Base-by-base conservation (phyloP, 352 stramenopile species). In the Phytophthora pistaciae region DNA sequence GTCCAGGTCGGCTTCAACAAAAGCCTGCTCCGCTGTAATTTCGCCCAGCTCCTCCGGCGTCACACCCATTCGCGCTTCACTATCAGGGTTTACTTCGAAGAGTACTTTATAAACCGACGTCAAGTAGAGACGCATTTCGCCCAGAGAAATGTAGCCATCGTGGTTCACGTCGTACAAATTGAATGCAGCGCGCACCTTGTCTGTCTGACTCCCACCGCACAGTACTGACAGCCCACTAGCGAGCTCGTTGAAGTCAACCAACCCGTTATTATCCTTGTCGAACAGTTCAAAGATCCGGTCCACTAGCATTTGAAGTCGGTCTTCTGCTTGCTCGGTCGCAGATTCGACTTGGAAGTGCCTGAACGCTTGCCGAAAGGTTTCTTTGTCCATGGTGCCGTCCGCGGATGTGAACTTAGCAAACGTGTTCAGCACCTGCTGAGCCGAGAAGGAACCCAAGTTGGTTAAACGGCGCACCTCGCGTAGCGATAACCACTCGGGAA, bases 141-240 rank as follows among this genome's bases (percentile, higher is more conserved):
- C 80, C 9, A 97, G 66, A 18, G 87, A 95, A 53, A 97, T 97
- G 52, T 78, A 91, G 10, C 90, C 92, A 60, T 97, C 90, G 40
- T 91, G 83, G 70, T 98, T 96, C 31, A 95, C 77, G 62, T 97
- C 91, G 68, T 96, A 97, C 27, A 97, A 70, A 27, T 85, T 89
- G 53, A 97, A 97, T 3, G 91, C 89, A 3, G 88, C 75, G n/a
- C 79, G 82, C 9, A 95, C 85, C 57, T 96, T 94, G 48, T 97
- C 88, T 0, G 79, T 79, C 48, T 88, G 72, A 11, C 61, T 85
- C 18, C 87, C 90, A 18, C 88, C 82, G 56, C 90, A 96, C 3
- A 96, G 70, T 58, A 97, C 79, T 1, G 88, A 95, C 11, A 97
- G 68, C 0, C 91, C 91, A 38, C 84, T 91, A 23, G 79, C 84